Conservation (phyloP, 495 filamentous ascomycete species). For the Cercophora scortea region DNA sequence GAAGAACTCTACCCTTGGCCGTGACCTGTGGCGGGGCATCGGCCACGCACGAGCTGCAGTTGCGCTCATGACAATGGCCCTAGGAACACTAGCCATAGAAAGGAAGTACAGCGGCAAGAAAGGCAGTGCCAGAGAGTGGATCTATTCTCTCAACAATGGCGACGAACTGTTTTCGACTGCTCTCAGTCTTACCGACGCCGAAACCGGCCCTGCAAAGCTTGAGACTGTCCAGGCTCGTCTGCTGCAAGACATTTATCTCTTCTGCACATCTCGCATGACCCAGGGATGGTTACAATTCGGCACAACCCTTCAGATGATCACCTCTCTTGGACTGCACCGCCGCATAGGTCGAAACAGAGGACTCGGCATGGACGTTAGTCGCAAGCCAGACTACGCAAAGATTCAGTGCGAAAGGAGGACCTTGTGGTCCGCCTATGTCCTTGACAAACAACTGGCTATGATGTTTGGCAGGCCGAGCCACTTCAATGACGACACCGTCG, state of each 20-base stretch:
- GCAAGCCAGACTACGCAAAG: conserved; percentile 14
- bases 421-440: conserved; percentile 49
- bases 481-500: conserved; percentile 45
- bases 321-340: conserved; percentile 23
- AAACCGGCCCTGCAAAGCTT: conserved; percentile 9
- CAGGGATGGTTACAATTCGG: conserved; percentile 21
- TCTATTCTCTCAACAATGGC: conserved; percentile 12
- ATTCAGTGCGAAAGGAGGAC: conserved; percentile 39
- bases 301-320: conserved; percentile 15
- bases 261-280: conserved; percentile 15
- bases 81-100: conserved; percentile 11
- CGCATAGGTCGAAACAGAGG: conserved; percentile 13
- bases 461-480: conserved; percentile 47
- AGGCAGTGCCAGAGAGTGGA: conserved; percentile 1
- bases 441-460: conserved; percentile 52
- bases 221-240: conserved; percentile 19
- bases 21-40: conserved; percentile 6
- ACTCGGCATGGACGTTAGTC: conserved; percentile 6
- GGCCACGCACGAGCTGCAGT: conserved; percentile 14
- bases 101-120: not conserved
- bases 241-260: conserved; percentile 18
- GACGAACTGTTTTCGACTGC: conserved; percentile 12
- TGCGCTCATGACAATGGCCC: conserved; percentile 17
- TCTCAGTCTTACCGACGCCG: conserved; percentile 7
- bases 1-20: conserved; percentile 5